A percentile compares a stretch with the other conserved stretches of the same genome.
These are phyloP conservation scores for Pichia sp. DNA, from an alignment of 1,139 yeast species.

Conservation along the genomic window DNA sequence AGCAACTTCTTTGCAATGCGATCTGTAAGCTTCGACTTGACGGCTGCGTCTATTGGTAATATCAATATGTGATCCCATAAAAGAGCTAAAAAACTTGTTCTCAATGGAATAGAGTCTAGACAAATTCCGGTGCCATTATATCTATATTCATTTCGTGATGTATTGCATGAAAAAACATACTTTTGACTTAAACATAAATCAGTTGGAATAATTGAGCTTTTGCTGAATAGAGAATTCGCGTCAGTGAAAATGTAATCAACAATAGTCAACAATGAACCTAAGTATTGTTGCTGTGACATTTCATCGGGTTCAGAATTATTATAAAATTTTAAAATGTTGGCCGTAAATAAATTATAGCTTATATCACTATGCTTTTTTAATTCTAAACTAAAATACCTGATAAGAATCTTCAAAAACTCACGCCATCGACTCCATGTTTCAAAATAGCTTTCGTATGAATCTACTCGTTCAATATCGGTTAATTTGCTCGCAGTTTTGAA, in stretches of 20 bases:
- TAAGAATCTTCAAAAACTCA: conserved; percentile 7
- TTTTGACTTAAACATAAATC: conserved; percentile 10
- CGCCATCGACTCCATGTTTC: conserved; percentile 15
- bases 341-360: not conserved
- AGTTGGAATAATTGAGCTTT: conserved; percentile 2
- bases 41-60: not conserved
- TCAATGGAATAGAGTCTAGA: conserved; percentile 9
- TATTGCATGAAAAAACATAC: conserved; percentile 5
- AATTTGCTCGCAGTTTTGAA: conserved; percentile 13
- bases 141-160: conserved; percentile 5
- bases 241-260: conserved; percentile 1
- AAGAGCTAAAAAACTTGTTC: conserved; percentile 2
- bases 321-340: conserved; percentile 2
- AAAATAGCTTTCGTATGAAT: conserved; percentile 6
- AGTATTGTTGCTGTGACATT: not conserved
- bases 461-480: conserved; percentile 6
- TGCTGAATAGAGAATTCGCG: not conserved
- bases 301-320: not conserved
- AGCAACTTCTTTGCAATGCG: conserved; percentile 2
- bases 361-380: not conserved
- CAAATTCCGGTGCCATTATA: conserved; percentile 7
- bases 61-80: conserved; percentile 2
- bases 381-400: conserved; percentile 9
- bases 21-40: not conserved
- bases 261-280: conserved; percentile 4